Evolutionary conservation across 2,329 filamentous ascomycete genomes (phyloP).

Genomic region (Mycosphaerelloides madeirae): DNA sequence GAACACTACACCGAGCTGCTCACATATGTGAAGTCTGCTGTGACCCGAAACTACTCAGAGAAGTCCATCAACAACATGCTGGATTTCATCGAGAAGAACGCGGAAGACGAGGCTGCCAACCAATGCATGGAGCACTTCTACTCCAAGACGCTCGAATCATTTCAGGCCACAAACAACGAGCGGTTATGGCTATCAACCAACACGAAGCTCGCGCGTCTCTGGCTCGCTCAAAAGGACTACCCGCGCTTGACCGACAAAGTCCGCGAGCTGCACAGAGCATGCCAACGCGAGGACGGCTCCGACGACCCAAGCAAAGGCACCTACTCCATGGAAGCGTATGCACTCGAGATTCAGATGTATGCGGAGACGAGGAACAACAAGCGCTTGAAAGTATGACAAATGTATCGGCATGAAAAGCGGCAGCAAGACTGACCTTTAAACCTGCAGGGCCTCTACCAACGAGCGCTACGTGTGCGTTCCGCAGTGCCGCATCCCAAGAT

Average conservation of each 20-base stretch:
- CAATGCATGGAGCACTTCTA: constrained; percentile 93
- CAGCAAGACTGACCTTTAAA: constrained; percentile 11
- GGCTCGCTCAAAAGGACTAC: constrained; percentile 89
- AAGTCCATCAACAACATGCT: constrained; percentile 99
- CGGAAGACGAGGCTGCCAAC: constrained; percentile 65
- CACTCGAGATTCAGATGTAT: constrained; percentile 97
- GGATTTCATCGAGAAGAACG: constrained; percentile 91
- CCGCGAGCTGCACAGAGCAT: constrained; percentile 80
- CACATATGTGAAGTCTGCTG: constrained; percentile 93
- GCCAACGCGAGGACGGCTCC: constrained; percentile 77
- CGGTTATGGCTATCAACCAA: constrained; percentile 96
- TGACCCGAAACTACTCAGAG: constrained; percentile 96
- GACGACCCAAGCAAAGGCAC: constrained; percentile 95
- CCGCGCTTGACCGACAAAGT: constrained; percentile 73
- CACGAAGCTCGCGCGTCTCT: constrained; percentile 88
- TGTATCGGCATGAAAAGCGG: constrained; percentile 6
- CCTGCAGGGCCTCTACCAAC: constrained; percentile 69
- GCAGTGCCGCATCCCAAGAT: constrained; percentile 97
- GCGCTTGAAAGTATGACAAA: constrained; percentile 65
- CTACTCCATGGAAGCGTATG: constrained; percentile 92
- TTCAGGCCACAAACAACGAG: constrained; percentile 97
- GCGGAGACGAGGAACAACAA: constrained; percentile 97
- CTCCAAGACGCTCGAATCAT: constrained; percentile 84
- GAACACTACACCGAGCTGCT: constrained; percentile 92
- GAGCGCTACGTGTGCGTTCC: constrained; percentile 86